Conservation (phyloP, 2,329 filamentous ascomycete genomes). For the Verticillium tricorpus region DNA sequence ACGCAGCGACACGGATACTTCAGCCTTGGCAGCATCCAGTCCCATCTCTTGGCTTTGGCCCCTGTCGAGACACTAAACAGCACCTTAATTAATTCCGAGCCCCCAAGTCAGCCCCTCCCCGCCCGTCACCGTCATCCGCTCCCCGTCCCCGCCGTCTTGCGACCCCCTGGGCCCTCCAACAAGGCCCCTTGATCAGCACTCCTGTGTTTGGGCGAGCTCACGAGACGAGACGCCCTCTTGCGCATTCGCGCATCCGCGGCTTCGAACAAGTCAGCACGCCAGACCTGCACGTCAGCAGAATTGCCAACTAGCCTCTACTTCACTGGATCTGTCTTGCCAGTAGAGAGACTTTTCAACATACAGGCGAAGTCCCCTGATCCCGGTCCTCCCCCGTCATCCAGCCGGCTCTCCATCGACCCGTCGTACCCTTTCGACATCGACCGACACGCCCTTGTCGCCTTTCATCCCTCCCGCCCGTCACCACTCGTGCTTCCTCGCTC, state of each 20-base stretch:
- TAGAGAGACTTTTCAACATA: neutral
- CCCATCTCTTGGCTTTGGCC: constrained; percentile 3
- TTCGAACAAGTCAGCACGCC: neutral
- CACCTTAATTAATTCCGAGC: constrained; percentile 3
- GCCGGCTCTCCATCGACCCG: neutral
- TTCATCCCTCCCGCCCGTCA: too few species aligned
- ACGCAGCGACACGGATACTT: neutral
- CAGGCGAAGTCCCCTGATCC: neutral
- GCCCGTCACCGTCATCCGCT: neutral
- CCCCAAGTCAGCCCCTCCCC: neutral
- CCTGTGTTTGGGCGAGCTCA: neutral
- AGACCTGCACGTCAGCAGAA: neutral
- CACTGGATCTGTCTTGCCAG: neutral
- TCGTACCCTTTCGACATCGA: neutral
- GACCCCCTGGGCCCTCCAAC: neutral
- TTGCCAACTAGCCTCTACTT: neutral
- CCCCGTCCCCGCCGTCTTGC: neutral
- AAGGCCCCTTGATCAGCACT: neutral
- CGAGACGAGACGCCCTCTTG: neutral
- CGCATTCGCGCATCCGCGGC: neutral
- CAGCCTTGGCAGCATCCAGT: neutral
- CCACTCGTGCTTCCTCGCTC: too few species aligned
- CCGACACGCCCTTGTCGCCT: too few species aligned
- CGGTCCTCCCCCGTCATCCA: neutral
- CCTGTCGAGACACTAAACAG: neutral